Percentiles rank a stretch among this genome's conserved stretches.
phyloP scores from a whole-genome alignment of 208 protist genomes.

The Trypanosoma rangeli region DNA sequence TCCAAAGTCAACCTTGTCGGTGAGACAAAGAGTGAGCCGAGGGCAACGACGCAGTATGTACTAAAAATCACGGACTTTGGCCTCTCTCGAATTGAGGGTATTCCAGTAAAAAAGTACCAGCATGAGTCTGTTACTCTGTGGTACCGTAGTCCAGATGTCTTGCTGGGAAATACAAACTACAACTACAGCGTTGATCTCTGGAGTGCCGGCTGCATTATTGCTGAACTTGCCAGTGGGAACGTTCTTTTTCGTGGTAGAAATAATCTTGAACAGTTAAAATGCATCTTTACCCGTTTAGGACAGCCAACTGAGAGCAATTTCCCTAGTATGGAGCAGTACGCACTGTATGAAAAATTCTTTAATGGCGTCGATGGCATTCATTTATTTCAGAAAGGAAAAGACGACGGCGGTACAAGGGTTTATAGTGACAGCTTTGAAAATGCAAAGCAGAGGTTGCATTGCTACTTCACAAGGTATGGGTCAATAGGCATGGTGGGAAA shows the following conservation, averaged over 20 bases:
- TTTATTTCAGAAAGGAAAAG: not conserved
- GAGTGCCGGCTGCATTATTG: constrained; percentile 92
- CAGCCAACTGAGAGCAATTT: constrained; percentile 75
- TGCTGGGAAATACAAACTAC: constrained; percentile 86
- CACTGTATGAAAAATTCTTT: constrained; percentile 33
- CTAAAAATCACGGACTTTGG: constrained; percentile 91
- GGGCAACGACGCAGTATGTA: constrained; percentile 24
- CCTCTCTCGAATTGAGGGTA: constrained; percentile 78
- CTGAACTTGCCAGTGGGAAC: constrained; percentile 73
- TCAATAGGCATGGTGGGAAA: constrained; percentile 44
- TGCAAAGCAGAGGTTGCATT: constrained; percentile 4
- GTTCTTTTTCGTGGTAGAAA: constrained; percentile 81
- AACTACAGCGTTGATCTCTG: constrained; percentile 85
- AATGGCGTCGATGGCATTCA: constrained; percentile 21
- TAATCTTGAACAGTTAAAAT: constrained; percentile 83
- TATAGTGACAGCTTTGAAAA: not conserved
- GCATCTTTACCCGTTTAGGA: constrained; percentile 88
- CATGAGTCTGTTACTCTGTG: constrained; percentile 93
- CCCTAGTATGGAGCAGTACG: constrained; percentile 52
- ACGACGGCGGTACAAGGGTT: not conserved
- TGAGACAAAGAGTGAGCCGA: not conserved
- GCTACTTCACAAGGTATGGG: constrained; percentile 28
- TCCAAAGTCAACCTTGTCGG: not conserved
- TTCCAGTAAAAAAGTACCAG: constrained; percentile 90
- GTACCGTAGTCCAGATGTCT: constrained; percentile 93